Conservation (phyloP, 2,329 filamentous ascomycete genomes). For the Colletotrichum somersetense region DNA sequence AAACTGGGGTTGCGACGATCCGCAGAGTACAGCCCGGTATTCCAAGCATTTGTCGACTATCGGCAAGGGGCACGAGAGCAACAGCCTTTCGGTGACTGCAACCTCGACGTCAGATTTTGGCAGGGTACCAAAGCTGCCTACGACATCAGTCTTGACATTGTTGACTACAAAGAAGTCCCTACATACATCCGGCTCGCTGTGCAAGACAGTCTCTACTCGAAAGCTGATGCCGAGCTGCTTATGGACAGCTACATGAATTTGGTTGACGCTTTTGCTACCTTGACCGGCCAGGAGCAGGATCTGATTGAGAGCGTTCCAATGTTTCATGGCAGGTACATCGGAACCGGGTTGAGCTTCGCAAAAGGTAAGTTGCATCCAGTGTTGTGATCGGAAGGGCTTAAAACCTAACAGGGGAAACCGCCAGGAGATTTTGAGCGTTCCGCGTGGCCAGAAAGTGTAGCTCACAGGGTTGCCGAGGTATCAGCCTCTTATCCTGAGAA, state of each 20-base stretch:
- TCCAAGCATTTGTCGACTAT: slow-evolving; percentile 59
- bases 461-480: neutral
- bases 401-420: neutral
- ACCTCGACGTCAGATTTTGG: neutral
- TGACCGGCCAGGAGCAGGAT: neutral
- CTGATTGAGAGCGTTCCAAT: neutral
- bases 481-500: neutral
- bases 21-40: slow-evolving; percentile 57
- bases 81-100: neutral
- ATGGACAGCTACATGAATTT: neutral
- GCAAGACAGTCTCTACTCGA: neutral
- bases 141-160: slow-evolving; percentile 4
- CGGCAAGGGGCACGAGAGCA: slow-evolving; percentile 43
- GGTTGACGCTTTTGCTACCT: neutral
- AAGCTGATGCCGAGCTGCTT: neutral
- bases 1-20: slow-evolving; percentile 51
- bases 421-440: neutral
- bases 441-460: neutral
- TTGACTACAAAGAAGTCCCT: neutral
- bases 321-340: neutral
- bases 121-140: neutral
- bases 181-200: neutral
- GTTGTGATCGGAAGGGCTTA: neutral
- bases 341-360: neutral
- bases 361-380: neutral